Evolutionary conservation across 2,329 filamentous ascomycete species (phyloP).

Genomic region (Aspergillus versicolor): DNA sequence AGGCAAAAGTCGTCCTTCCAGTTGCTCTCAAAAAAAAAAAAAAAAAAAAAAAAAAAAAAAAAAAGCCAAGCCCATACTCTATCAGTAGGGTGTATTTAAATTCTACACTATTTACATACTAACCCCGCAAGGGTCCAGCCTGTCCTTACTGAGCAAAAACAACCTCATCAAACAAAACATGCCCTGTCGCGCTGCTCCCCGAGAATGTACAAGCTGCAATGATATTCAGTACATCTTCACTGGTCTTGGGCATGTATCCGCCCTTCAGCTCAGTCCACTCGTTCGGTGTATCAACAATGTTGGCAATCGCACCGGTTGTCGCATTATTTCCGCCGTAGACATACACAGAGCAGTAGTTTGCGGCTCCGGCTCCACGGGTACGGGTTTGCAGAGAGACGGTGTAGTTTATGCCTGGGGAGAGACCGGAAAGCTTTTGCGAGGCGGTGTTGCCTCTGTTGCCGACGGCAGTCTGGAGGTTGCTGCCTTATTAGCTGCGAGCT

Average conservation of each 20-base stretch:
- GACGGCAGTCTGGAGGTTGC: slow-evolving; percentile 21
- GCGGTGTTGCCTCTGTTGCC: slow-evolving; percentile 22
- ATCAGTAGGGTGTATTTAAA: neutral
- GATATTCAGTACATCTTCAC: slow-evolving; percentile 8
- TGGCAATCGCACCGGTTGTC: slow-evolving; percentile 15
- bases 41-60: too few relatives aligned
- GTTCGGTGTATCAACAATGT: slow-evolving; percentile 9
- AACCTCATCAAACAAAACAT: neutral
- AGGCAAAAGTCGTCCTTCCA: too few relatives aligned
- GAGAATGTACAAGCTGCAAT: neutral
- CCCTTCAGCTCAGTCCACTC: slow-evolving; percentile 21
- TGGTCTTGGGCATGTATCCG: slow-evolving; percentile 14
- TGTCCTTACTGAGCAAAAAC: neutral
- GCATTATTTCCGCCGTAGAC: slow-evolving; percentile 19
- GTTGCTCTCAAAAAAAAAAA: too few relatives aligned
- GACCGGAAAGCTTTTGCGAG: slow-evolving; percentile 18
- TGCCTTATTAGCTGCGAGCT: neutral
- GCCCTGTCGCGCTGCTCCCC: neutral
- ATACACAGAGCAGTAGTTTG: slow-evolving; percentile 18
- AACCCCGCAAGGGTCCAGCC: neutral
- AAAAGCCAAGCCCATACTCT: neutral
- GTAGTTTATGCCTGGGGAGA: slow-evolving; percentile 17
- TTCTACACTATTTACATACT: neutral
- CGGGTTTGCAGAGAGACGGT: slow-evolving; percentile 18
- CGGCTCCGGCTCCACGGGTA: slow-evolving; percentile 4